These are phyloP conservation scores for Nyctanthes arbortristis DNA, from an alignment of 257 asterid species.

Conservation along the genomic window DNA sequence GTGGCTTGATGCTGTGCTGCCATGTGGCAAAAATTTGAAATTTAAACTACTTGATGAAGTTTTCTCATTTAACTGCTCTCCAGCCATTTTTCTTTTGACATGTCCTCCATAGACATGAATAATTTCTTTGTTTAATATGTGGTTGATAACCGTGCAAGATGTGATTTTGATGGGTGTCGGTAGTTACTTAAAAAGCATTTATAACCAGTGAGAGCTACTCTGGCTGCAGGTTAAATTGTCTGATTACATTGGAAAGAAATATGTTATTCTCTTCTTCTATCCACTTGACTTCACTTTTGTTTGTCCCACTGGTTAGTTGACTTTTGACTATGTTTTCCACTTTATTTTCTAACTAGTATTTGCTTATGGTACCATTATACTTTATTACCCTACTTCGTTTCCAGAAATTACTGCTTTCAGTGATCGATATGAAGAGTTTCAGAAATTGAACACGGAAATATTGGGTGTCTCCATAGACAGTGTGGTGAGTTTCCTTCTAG, in stretches of 20 bases:
- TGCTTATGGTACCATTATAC: constrained; percentile 8
- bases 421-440: constrained; percentile 55
- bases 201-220: constrained; percentile 11
- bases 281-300: constrained; percentile 76
- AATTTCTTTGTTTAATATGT: not conserved
- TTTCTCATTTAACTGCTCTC: not conserved
- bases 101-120: not conserved
- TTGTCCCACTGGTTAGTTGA: constrained; percentile 90
- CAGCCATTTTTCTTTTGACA: not conserved
- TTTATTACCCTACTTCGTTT: constrained; percentile 12
- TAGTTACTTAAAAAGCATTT: not conserved
- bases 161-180: not conserved
- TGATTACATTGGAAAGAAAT: constrained; percentile 87
- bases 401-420: constrained; percentile 90
- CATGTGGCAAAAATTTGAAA: too few species aligned
- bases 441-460: constrained; percentile 42
- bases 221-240: constrained; percentile 88
- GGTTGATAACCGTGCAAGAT: not conserved
- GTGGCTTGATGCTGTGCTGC: too few species aligned
- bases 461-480: constrained; percentile 65
- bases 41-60: too few species aligned
- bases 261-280: constrained; percentile 49
- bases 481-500: constrained; percentile 41
- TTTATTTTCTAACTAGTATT: constrained; percentile 4
- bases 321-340: not conserved